Conservation (phyloP, 495 filamentous ascomycete species). For the Friedmanniomyces endolithicus region DNA sequence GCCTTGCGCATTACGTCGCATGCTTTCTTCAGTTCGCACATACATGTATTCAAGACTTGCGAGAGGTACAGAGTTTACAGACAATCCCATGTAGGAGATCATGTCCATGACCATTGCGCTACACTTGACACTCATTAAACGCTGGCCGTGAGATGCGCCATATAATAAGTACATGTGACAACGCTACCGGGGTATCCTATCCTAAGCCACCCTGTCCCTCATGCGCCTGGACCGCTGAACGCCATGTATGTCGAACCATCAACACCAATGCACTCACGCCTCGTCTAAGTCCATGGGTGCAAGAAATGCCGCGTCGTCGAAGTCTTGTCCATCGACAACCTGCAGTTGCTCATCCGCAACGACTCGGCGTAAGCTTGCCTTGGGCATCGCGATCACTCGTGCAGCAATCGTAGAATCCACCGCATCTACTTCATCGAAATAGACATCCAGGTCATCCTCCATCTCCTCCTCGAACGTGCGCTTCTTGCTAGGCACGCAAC, state of each 20-base stretch:
- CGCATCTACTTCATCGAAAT: conserved; percentile 22
- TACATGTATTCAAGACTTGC: no score
- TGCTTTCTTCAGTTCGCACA: no score
- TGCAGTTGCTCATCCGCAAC: neutral
- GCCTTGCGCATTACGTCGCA: no score
- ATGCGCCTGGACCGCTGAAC: neutral
- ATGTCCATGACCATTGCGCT: no score
- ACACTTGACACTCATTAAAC: no score
- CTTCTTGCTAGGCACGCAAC: conserved; percentile 9
- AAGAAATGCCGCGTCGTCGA: conserved; percentile 31
- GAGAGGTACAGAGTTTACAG: no score
- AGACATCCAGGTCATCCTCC: conserved; percentile 22
- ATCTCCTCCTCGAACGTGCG: conserved; percentile 17
- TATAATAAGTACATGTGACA: neutral
- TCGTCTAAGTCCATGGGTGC: conserved; percentile 22
- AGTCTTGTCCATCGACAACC: conserved; percentile 20
- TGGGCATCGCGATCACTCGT: conserved; percentile 6
- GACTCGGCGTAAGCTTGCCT: conserved; percentile 6
- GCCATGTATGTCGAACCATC: neutral
- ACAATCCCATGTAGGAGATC: no score
- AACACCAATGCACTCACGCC: conserved; percentile 1
- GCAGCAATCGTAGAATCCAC: neutral
- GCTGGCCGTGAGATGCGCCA: no score
- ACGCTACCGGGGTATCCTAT: neutral
- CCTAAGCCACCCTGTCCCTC: neutral